Base-by-base conservation (phyloP, 2,329 filamentous ascomycete genomes). In the Chaetoscypha palmicola region DNA sequence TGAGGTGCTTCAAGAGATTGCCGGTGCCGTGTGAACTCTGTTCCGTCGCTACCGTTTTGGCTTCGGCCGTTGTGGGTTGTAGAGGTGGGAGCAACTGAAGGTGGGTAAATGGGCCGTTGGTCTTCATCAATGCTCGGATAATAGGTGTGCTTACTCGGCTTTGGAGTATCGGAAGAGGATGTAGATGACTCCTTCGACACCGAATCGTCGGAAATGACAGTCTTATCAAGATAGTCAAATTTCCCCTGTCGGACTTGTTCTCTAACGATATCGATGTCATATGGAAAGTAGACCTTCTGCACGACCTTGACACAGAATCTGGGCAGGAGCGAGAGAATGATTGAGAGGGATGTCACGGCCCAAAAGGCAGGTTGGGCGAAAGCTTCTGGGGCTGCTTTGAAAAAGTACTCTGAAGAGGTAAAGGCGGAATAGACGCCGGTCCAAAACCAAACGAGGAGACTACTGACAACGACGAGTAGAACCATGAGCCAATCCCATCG, bases 401-500 rank as follows among this genome's bases (percentile, higher is more conserved):
- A 96, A 66, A 97, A 86, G 58, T 78, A 77, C 2, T 75, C 72
- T 0, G 81, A 81, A 5, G 53, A 51, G 5, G 38, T 48, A 43
- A 60, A 81, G 23, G 64, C 66, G 3, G 58, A 65, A 67, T 94
- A 98, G 28, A 94, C 75, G 22, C 89, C 92, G 4, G 92, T 96
- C 89, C 92, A 97, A 69, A 94, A 84, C 72, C 89, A 98, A 60
- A 97, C 79, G 57, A 96, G 77, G 22, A 97, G 64, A 50, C 85
- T 84, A 66, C 89, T 95, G 64, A 97, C 76, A 19, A 68, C 67
- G 40, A 94, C 83, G 50, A 96, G 83, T 47, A 95, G 70, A 17
- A 90, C 66, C 67, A 94, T 94, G 58, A 98, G 72, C 91, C 91
- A 98, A 64, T 98, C 92, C 92, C 92, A 98, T 48, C 91, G 80